Conservation (phyloP, 129 eudicot species). For the Helianthus tuberosus region DNA sequence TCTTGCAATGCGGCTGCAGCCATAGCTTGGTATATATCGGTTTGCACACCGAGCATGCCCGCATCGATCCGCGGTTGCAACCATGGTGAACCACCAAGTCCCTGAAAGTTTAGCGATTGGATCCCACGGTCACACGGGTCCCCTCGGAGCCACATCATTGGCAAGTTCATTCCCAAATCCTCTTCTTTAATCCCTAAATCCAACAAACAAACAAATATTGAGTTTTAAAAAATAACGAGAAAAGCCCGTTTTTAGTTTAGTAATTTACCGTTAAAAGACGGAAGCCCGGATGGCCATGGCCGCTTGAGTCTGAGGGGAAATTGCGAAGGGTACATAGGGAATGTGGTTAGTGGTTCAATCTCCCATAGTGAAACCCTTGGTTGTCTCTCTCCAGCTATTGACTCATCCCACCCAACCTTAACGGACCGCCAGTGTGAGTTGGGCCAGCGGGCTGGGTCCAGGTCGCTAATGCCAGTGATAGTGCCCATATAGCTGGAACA, state of each 20-base stretch:
- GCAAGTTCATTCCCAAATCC: constrained; percentile 69
- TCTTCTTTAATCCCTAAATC: constrained; percentile 62
- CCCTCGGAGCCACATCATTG: constrained; percentile 74
- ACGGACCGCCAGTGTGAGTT: constrained; percentile 97
- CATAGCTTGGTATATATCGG: constrained; percentile 80
- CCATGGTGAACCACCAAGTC: constrained; percentile 69
- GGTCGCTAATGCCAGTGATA: constrained; percentile 83
- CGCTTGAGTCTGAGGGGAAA: constrained; percentile 84
- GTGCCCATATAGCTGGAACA: constrained; percentile 89
- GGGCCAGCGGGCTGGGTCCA: constrained; percentile 83
- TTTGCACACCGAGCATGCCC: constrained; percentile 68
- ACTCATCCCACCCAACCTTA: constrained; percentile 98
- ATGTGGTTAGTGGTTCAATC: constrained; percentile 87
- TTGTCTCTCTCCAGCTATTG: constrained; percentile 95
- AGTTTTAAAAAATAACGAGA: background rate
- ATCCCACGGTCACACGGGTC: constrained; percentile 55
- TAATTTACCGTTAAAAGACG: constrained; percentile 60
- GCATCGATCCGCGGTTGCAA: constrained; percentile 80
- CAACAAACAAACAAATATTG: background rate
- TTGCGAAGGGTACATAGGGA: constrained; percentile 93
- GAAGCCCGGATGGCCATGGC: constrained; percentile 85
- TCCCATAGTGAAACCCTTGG: constrained; percentile 96
- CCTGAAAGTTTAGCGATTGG: constrained; percentile 76
- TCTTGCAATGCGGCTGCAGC: constrained; percentile 78
- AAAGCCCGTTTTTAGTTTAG: background rate